phyloP scores from a whole-genome alignment of 192 early-diverging fungal species.

The Gamsiella multidivaricata region DNA sequence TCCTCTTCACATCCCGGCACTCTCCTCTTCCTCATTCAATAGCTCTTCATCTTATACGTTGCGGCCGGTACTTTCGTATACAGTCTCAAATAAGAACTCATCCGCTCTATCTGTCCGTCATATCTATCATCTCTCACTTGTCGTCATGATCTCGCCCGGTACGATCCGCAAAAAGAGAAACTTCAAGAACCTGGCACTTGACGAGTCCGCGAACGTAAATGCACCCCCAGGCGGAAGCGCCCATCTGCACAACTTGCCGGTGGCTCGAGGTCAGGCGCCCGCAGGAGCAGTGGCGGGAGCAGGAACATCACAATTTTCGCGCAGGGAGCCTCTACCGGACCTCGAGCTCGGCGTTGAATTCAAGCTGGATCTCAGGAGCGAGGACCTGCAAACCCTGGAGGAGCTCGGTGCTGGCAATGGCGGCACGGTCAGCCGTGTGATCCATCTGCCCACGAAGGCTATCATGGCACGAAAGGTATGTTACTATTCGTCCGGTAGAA shows the following conservation, averaged over 20 bases:
- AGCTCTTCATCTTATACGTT: no score
- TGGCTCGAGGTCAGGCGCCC: slow-evolving; percentile 8
- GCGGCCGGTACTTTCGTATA: no score
- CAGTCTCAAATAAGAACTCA: no score
- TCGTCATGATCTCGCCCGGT: slow-evolving; percentile 30
- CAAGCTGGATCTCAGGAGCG: slow-evolving; percentile 77
- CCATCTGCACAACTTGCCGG: slow-evolving; percentile 44
- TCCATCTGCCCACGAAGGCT: slow-evolving; percentile 87
- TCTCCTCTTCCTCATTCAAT: no score
- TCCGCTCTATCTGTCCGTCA: neutral
- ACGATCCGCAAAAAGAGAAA: slow-evolving; percentile 65
- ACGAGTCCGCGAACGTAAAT: slow-evolving; percentile 58
- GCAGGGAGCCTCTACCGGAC: slow-evolving; percentile 55
- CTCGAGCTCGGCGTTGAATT: slow-evolving; percentile 80
- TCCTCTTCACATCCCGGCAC: neutral
- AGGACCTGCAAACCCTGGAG: slow-evolving; percentile 81
- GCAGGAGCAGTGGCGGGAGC: neutral
- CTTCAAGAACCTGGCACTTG: slow-evolving; percentile 60
- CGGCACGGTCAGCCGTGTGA: slow-evolving; percentile 88
- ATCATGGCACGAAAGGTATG: slow-evolving; percentile 97
- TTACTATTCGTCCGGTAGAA: no score
- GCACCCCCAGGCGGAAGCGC: slow-evolving; percentile 45
- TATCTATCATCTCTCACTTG: neutral
- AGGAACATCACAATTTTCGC: slow-evolving; percentile 25
- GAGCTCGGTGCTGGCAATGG: slow-evolving; percentile 95